Evolutionary conservation across 2,329 filamentous ascomycete species (phyloP).

Genomic region (Pseudogymnoascus sp.): DNA sequence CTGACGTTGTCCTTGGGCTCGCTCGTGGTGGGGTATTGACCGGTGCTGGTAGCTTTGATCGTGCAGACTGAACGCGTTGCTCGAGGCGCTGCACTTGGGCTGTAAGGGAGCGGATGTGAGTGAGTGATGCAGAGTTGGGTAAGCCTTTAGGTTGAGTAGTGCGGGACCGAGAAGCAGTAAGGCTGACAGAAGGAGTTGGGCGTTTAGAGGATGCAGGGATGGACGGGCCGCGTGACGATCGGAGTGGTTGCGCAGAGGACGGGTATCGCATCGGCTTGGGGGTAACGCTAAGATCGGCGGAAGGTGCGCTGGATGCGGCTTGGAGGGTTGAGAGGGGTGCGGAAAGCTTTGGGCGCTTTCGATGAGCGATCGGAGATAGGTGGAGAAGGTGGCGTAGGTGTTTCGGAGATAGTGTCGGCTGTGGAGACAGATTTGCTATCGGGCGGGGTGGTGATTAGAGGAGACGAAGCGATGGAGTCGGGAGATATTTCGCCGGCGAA

Average conservation of each 20-base stretch:
- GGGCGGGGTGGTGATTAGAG: conserved; percentile 82
- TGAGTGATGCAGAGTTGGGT: conserved; percentile 64
- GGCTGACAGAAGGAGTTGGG: conserved; percentile 31
- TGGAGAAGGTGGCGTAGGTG: conserved; percentile 83
- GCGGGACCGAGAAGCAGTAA: conserved; percentile 27
- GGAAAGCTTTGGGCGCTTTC: conserved; percentile 17
- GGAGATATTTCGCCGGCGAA: conserved; percentile 62
- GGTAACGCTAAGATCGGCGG: conserved; percentile 47
- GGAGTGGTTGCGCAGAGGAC: background rate
- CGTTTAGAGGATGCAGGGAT: conserved; percentile 21
- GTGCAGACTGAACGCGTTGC: conserved; percentile 81
- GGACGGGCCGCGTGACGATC: conserved; percentile 30
- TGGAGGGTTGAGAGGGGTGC: conserved; percentile 26
- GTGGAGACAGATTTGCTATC: conserved; percentile 58
- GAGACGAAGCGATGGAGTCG: conserved; percentile 81
- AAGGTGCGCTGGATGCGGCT: conserved; percentile 50
- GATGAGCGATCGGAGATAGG: conserved; percentile 80
- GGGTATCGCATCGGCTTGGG: conserved; percentile 39
- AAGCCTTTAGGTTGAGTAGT: conserved; percentile 34
- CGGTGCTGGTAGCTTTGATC: conserved; percentile 85
- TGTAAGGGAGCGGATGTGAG: conserved; percentile 87
- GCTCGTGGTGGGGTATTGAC: conserved; percentile 68
- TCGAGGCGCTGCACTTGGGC: conserved; percentile 97
- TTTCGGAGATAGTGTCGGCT: conserved; percentile 53
- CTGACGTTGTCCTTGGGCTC: conserved; percentile 57